Percentiles rank a stretch among this genome's conserved stretches.
phyloP scores from a whole-genome alignment of 495 filamentous ascomycete species.

The Cairneyella variabilis region DNA sequence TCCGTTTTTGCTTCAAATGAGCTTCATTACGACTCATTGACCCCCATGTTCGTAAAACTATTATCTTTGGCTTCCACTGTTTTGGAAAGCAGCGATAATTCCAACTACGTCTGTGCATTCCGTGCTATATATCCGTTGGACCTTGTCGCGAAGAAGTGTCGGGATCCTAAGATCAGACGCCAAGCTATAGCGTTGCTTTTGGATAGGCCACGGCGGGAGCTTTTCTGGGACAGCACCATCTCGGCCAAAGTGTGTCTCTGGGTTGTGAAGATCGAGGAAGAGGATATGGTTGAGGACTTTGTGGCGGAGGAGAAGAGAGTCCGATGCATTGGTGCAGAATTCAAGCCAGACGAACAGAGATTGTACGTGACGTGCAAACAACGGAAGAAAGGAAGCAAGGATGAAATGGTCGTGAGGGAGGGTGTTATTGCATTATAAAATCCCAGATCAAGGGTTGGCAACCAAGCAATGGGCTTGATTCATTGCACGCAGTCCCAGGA shows the following conservation, averaged over 20 bases:
- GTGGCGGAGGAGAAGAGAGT: background rate
- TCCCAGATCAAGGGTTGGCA: too few relatives aligned
- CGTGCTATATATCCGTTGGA: background rate
- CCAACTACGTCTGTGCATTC: background rate
- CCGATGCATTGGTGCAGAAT: background rate
- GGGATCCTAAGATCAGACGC: background rate
- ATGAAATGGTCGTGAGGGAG: too few relatives aligned
- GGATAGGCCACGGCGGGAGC: background rate
- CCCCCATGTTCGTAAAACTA: background rate
- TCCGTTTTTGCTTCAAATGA: background rate
- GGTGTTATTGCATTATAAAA: too few relatives aligned
- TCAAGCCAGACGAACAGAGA: too few relatives aligned
- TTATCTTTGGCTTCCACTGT: background rate
- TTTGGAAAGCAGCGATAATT: background rate
- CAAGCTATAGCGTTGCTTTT: background rate
- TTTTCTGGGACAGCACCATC: background rate
- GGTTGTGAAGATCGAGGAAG: background rate
- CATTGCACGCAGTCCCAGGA: too few relatives aligned
- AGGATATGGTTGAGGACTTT: background rate
- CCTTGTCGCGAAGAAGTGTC: background rate
- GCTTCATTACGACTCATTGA: background rate
- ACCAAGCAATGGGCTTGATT: too few relatives aligned
- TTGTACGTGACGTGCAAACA: too few relatives aligned
- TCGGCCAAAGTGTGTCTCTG: background rate
- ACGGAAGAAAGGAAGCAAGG: too few relatives aligned